These are phyloP conservation scores for Lipomyces mesembrius DNA, from an alignment of 805 yeast species.

Conservation along the genomic window DNA sequence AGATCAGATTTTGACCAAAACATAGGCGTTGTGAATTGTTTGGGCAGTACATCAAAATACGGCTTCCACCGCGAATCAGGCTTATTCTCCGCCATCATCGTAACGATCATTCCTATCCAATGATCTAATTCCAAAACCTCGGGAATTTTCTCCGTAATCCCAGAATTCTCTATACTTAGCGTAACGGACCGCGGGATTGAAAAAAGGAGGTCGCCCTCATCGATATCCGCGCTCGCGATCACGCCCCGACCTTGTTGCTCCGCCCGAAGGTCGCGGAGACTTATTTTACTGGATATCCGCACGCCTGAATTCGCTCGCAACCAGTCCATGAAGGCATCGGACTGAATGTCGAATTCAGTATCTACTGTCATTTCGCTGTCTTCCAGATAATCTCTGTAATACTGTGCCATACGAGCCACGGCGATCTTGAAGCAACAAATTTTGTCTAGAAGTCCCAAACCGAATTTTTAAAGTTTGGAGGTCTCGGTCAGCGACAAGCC, in stretches of 20 bases:
- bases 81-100: conserved; percentile 64
- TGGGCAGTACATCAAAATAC: conserved; percentile 75
- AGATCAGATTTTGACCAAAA: conserved; percentile 78
- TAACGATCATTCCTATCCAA: conserved; percentile 80
- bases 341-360: conserved; percentile 11
- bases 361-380: background rate
- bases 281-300: conserved; percentile 59
- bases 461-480: no score
- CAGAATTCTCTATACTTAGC: conserved; percentile 61
- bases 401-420: background rate
- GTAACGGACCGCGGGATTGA: conserved; percentile 64
- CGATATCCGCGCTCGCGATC: conserved; percentile 64
- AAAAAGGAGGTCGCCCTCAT: conserved; percentile 66
- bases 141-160: conserved; percentile 38
- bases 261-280: conserved; percentile 62
- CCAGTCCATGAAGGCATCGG: conserved; percentile 30
- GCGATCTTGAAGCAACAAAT: background rate
- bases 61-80: conserved; percentile 65
- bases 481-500: no score
- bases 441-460: no score
- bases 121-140: conserved; percentile 50
- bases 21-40: conserved; percentile 66
- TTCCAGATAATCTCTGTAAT: background rate
- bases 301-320: conserved; percentile 26
- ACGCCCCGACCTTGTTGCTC: conserved; percentile 78